Percentiles rank a stretch among this genome's conserved stretches.
phyloP scores from a whole-genome alignment of 257 asterid genomes.

The Nicotiana benthamiana region DNA sequence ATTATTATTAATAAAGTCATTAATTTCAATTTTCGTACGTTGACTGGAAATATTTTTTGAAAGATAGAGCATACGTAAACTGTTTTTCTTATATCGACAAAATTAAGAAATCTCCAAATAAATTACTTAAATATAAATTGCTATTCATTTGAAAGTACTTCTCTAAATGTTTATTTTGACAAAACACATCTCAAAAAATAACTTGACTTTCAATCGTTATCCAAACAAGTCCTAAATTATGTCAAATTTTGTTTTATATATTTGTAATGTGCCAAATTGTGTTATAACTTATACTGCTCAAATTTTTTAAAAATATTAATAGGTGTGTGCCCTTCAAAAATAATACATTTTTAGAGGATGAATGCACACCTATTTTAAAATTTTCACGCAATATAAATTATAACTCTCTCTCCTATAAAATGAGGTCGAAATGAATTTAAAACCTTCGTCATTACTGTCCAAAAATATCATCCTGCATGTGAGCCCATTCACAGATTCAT shows the following conservation, averaged over 20 bases:
- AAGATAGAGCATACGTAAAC: neutral
- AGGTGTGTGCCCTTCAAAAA: too few species aligned
- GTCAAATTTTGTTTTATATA: neutral
- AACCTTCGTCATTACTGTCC: slow-evolving; percentile 5
- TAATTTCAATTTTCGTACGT: neutral
- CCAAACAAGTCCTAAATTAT: neutral
- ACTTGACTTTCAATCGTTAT: neutral
- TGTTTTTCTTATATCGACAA: neutral
- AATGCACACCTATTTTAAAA: too few species aligned
- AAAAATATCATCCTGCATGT: slow-evolving; percentile 6
- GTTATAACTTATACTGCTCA: neutral
- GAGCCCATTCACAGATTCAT: neutral
- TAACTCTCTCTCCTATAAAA: neutral
- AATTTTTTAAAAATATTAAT: too few species aligned
- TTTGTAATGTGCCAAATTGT: neutral
- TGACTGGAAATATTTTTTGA: neutral
- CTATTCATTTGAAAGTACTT: neutral
- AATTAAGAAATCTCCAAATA: neutral
- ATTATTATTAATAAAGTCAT: neutral
- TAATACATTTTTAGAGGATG: too few species aligned
- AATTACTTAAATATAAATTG: neutral
- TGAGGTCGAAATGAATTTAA: neutral
- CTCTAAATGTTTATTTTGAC: neutral
- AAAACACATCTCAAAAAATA: neutral
- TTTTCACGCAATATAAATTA: neutral